Percentiles rank a stretch among this genome's conserved stretches.
These are phyloP conservation scores for Picea glauca DNA, from an alignment of 75 land plant species.

Conservation along the genomic window DNA sequence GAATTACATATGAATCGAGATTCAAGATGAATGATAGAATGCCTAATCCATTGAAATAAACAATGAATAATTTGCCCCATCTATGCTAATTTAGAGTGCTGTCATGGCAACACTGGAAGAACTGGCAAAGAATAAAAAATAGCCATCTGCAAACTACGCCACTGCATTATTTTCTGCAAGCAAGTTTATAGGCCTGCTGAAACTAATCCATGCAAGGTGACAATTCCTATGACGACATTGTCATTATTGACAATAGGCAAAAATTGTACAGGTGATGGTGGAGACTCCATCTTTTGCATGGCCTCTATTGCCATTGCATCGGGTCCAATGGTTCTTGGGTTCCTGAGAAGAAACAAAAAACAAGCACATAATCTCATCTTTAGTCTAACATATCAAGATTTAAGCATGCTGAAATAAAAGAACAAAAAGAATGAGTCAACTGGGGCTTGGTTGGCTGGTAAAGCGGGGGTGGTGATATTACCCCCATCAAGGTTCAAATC, in stretches of 20 bases:
- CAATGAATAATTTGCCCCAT: background rate
- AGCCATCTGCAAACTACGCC: background rate
- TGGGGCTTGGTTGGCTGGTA: no score
- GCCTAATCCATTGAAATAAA: background rate
- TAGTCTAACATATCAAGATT: no score
- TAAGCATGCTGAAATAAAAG: no score
- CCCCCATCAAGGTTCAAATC: background rate
- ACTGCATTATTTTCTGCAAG: background rate
- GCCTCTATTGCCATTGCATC: slow-evolving; percentile 99
- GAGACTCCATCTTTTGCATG: slow-evolving; percentile 93
- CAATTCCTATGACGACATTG: slow-evolving; percentile 76
- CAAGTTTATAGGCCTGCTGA: slow-evolving; percentile 78
- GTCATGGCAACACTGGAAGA: background rate
- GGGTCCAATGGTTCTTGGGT: slow-evolving; percentile 72
- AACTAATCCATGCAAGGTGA: slow-evolving; percentile 91
- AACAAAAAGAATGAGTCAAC: no score
- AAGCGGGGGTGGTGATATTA: no score
- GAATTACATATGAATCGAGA: background rate
- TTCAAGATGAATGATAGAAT: background rate
- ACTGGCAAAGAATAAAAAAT: slow-evolving; percentile 10
- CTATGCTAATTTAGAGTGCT: background rate
- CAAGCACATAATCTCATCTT: background rate
- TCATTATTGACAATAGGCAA: slow-evolving; percentile 72
- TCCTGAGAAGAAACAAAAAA: slow-evolving; percentile 37
- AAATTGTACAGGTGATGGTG: slow-evolving; percentile 93